Percentiles rank a stretch among this genome's conserved stretches.
These are phyloP conservation scores for Pulveroboletus frians DNA, from an alignment of 768 basidiomycete species.

Conservation along the genomic window DNA sequence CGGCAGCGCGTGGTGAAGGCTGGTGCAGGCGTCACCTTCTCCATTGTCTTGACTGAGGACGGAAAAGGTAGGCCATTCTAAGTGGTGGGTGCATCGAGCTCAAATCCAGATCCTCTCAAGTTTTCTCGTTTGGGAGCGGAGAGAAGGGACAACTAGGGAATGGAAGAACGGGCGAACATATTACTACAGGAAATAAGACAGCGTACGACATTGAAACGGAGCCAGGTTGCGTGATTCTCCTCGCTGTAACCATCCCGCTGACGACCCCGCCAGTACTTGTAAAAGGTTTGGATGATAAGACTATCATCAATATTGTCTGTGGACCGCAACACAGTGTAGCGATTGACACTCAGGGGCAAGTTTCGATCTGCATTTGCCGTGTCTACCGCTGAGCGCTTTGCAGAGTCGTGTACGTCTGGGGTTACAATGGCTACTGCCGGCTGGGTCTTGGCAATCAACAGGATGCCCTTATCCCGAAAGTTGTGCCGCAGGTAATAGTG, in stretches of 20 bases:
- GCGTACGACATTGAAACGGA: slow-evolving; percentile 72
- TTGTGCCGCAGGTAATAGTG: slow-evolving; percentile 65
- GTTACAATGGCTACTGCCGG: slow-evolving; percentile 87
- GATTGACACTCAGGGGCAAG: slow-evolving; percentile 69
- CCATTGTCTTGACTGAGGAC: slow-evolving; percentile 73
- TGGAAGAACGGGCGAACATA: slow-evolving; percentile 89
- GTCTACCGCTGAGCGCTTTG: slow-evolving; percentile 6
- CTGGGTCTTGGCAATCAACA: slow-evolving; percentile 84
- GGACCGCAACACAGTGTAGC: slow-evolving; percentile 87
- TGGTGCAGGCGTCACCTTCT: slow-evolving; percentile 80
- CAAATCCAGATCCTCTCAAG: slow-evolving; percentile 33
- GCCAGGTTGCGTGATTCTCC: slow-evolving; percentile 46
- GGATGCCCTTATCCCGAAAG: slow-evolving; percentile 72
- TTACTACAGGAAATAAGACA: slow-evolving; percentile 79
- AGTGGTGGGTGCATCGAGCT: not conserved
- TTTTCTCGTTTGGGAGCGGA: slow-evolving; percentile 86
- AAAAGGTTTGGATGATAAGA: slow-evolving; percentile 69
- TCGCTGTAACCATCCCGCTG: not conserved
- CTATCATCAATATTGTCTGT: slow-evolving; percentile 75
- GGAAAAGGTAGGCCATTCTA: slow-evolving; percentile 57
- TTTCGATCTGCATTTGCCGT: not conserved
- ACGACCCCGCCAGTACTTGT: slow-evolving; percentile 52
- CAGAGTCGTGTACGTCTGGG: slow-evolving; percentile 80
- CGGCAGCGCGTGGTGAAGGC: slow-evolving; percentile 67
- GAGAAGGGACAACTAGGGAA: slow-evolving; percentile 93